phyloP scores from a whole-genome alignment of 495 filamentous ascomycete genomes.

The Talaromyces trachyspermus region DNA sequence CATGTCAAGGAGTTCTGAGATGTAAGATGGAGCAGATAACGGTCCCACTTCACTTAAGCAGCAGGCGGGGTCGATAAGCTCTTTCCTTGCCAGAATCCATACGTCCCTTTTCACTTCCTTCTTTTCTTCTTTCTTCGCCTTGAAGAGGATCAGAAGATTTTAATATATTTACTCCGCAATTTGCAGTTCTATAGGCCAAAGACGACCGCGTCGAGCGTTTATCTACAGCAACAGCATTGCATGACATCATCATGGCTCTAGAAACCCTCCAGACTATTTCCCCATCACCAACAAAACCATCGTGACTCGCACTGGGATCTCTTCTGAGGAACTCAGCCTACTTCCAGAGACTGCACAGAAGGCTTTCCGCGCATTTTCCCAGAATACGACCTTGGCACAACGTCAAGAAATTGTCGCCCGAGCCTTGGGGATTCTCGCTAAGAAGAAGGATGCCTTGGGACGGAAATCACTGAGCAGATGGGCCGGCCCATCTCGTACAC shows the following conservation, averaged over 20 bases:
- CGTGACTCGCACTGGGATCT: slow-evolving; percentile 64
- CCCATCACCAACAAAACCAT: slow-evolving; percentile 71
- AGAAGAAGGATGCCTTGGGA: slow-evolving; percentile 72
- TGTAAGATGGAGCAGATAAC: too few species aligned
- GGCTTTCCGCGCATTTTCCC: slow-evolving; percentile 64
- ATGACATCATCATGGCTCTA: slow-evolving; percentile 54
- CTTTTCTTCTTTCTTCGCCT: too few species aligned
- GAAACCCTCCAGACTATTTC: slow-evolving; percentile 87
- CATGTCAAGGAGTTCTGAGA: too few species aligned
- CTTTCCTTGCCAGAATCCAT: too few species aligned
- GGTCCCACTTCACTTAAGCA: too few species aligned
- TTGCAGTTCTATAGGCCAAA: background rate
- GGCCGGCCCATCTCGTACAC: slow-evolving; percentile 84
- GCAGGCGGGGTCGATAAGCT: too few species aligned
- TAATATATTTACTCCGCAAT: too few species aligned
- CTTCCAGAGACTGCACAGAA: slow-evolving; percentile 59
- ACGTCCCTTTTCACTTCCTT: too few species aligned
- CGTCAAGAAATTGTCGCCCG: slow-evolving; percentile 71
- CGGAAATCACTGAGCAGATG: slow-evolving; percentile 90
- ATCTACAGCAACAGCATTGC: background rate
- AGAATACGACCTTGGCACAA: slow-evolving; percentile 52
- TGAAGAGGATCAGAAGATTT: too few species aligned
- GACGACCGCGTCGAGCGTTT: background rate
- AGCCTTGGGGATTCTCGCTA: slow-evolving; percentile 58
- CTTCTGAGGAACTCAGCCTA: slow-evolving; percentile 53